Percentiles rank a stretch among this genome's conserved stretches.
Evolutionary conservation across 2,329 filamentous ascomycete genomes (phyloP).

Genomic region (Didymella exigua): DNA sequence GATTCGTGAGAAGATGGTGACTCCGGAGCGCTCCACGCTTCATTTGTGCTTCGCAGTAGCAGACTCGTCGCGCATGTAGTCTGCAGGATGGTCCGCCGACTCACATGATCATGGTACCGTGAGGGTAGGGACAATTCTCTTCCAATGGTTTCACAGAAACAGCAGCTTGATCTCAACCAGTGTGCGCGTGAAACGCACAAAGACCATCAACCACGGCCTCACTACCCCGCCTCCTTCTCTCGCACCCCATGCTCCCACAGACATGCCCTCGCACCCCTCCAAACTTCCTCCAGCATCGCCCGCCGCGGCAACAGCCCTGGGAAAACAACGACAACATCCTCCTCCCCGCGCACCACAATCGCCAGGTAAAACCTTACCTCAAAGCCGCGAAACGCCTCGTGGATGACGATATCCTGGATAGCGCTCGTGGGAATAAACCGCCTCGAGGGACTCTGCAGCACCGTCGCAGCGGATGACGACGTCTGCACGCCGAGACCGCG

Average conservation of each 20-base stretch:
- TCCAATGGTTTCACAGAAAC: too few relatives aligned
- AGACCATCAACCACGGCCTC: too few relatives aligned
- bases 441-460: constrained; percentile 67
- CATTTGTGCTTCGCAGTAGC: too few relatives aligned
- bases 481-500: constrained; percentile 91
- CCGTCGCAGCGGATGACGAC: constrained; percentile 70
- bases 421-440: constrained; percentile 87
- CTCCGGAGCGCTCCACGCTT: too few relatives aligned
- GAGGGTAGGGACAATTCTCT: too few relatives aligned
- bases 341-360: constrained; percentile 87
- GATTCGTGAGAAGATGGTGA: too few relatives aligned
- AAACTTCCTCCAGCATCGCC: constrained; percentile 81
- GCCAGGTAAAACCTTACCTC: constrained; percentile 88
- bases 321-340: constrained; percentile 92
- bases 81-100: too few relatives aligned
- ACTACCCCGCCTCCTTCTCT: background rate
- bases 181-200: too few relatives aligned
- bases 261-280: constrained; percentile 83
- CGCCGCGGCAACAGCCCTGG: constrained; percentile 77
- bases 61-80: too few relatives aligned
- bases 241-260: constrained; percentile 67
- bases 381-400: constrained; percentile 93
- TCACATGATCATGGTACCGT: too few relatives aligned
- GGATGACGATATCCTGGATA: constrained; percentile 91
- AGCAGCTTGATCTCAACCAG: too few relatives aligned